These are phyloP conservation scores for Xylaria sp. DNA, from an alignment of 2,329 filamentous ascomycete species.

Conservation along the genomic window DNA sequence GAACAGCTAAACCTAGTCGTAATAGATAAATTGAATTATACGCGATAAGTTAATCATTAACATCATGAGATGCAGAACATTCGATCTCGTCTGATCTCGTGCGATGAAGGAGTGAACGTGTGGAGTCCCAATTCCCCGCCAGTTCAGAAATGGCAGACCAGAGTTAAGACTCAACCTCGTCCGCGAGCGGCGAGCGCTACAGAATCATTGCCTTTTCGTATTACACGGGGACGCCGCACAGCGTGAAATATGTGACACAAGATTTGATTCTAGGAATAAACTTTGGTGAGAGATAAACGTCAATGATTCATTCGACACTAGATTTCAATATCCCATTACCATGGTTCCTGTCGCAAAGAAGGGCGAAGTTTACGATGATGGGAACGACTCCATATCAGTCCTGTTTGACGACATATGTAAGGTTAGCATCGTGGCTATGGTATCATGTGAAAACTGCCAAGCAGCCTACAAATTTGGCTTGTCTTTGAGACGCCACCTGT, in stretches of 20 bases:
- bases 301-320: neutral
- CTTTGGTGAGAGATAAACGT: neutral
- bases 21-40: neutral
- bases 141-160: neutral
- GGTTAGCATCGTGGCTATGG: conserved; percentile 21
- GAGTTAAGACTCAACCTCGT: neutral
- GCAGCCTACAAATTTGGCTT: conserved; percentile 54
- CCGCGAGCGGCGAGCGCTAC: neutral
- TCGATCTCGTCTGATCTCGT: conserved; percentile 11
- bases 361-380: neutral
- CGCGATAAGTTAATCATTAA: neutral
- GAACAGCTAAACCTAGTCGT: neutral
- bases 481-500: conserved; percentile 57
- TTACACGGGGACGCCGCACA: neutral
- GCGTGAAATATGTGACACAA: neutral
- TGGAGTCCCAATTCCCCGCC: neutral
- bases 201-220: neutral
- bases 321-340: neutral
- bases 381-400: conserved; percentile 6
- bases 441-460: conserved; percentile 12
- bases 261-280: neutral
- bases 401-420: conserved; percentile 17
- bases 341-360: neutral
- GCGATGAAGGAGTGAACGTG: conserved; percentile 1
- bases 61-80: conserved; percentile 4